Evolutionary conservation across 2,329 filamentous ascomycete genomes (phyloP), one percentile per base, ranked within the genome.

Genomic region (Sclerotiophoma versabilis): DNA sequence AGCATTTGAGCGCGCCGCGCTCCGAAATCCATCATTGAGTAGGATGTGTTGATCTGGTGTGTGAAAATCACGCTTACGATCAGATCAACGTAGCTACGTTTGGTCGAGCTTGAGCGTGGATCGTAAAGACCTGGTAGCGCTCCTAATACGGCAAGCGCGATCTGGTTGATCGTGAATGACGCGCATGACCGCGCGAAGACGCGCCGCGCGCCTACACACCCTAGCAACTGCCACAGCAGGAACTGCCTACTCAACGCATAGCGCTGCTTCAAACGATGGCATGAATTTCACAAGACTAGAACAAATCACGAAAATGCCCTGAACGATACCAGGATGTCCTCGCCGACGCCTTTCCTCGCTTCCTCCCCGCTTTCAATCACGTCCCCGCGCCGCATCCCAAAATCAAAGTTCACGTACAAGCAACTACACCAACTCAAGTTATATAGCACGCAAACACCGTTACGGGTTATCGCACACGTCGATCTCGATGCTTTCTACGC

Each of bases 401-500:
- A 79, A 60, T 97, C 93, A 14, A 84, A 83, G 53, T 98, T 95
- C 77, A 97, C 92, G 2, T 92, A 90, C 73, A 90, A 90, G 57
- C 88, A 98, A 48, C 83, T 98, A 14, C 82, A 85, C 27, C 88
- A 93, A 60, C 84, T 98, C 52, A 85, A 87, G 6, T 83, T 87
- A 9, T 92, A 84, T 62, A 87, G 85, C 27, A 81, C 87, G 0
- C 85, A 86, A 8, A 92, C 86, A 44, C 93, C 93, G 1, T 81
- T 99, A 29, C 87, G 95, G 38, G 90, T 96, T 23, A 86, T 97
- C 64, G 91, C 92, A 6, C 93, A 97, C 74, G 87, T 98, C 59
- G 95, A 99, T 69, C 87, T 99, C 55, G 95, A 99, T 83, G 93
- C 93, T 32, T 99, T 99, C 77, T 99, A 99, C 74, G 80, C 79